Base-by-base conservation (phyloP, 2,329 filamentous ascomycete species). In the Alternaria sp. region DNA sequence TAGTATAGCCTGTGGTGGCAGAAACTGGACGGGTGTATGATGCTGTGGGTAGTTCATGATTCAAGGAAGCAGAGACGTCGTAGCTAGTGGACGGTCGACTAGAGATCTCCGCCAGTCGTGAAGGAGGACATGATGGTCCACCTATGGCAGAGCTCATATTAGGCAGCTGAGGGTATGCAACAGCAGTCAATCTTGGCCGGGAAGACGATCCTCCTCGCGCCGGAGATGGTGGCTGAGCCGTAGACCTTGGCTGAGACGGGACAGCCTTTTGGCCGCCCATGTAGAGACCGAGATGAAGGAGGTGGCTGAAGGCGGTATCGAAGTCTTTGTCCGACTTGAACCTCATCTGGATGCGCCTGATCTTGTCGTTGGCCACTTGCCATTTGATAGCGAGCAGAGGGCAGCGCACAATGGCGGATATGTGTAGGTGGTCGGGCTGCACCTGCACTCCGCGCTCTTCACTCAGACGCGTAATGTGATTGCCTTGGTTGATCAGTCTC, bases 311-410 rank as follows among this genome's bases (percentile, higher is more conserved):
- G 60, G 69, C 72, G 63, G 61, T 65, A 60, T 77, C 77, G 49
- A 75, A 84, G 56, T 83, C 82, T 25, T 68, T 54, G 10, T 77
- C 69, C 6, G 74, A 79, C 15, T 62, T 68, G 62, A 85, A 84
- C 56, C 77, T 83, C 21, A 85, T 63, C 64, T 85, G 83, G 43
- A 83, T 73, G 47, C 83, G 79, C 43, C 81, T 77, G 28, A 82
- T 63, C 83, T 76, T 77, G 43, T 74, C 69, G 57, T 79, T 72
- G n/a, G 75, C 67, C 15, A 79, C 55, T 45, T 72, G 73, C 68
- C 81, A 83, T 56, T 81, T 73, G 13, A 84, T 67, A 11, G 81
- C 83, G 3, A 85, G 66, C 4, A 79, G 63, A 5, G 78, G 73
- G 21, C 74, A 75, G 52, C 79, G 80, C 10, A 77, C 74, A 30